A percentile compares a stretch with the other conserved stretches of the same genome.
Evolutionary conservation across 176 grass and related monocot genomes (phyloP).

Genomic region (Echinochloa phyllopogon): DNA sequence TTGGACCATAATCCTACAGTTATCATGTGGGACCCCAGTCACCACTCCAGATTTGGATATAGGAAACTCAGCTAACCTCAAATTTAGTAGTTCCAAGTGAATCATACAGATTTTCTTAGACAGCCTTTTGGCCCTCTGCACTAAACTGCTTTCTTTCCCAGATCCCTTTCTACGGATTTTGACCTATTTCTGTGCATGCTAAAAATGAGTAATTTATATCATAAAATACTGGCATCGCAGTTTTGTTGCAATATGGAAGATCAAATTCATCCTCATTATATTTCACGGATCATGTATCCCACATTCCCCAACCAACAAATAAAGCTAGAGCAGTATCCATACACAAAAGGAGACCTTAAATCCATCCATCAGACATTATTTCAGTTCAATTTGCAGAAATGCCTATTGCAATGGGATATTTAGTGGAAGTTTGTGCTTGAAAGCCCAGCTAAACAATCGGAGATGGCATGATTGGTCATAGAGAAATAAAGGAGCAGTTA

Average conservation of each 20-base stretch:
- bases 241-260: background rate
- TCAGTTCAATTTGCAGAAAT: slow-evolving; percentile 6
- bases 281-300: background rate
- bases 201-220: background rate
- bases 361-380: background rate
- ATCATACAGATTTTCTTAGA: slow-evolving; percentile 9
- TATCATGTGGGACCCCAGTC: background rate
- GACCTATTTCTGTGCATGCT: slow-evolving; percentile 15
- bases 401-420: background rate
- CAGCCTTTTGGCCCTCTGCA: slow-evolving; percentile 16
- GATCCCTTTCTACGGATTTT: slow-evolving; percentile 1
- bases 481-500: slow-evolving; percentile 37
- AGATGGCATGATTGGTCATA: slow-evolving; percentile 15
- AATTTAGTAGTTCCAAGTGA: background rate
- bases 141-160: slow-evolving; percentile 7
- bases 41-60: background rate
- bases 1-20: background rate
- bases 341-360: slow-evolving; percentile 9
- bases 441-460: slow-evolving; percentile 26
- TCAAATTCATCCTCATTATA: background rate
- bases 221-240: background rate
- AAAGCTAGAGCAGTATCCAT: slow-evolving; percentile 11
- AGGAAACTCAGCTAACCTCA: slow-evolving; percentile 26
- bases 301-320: background rate
- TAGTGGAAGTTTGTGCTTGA: background rate